These are phyloP conservation scores for Penicillium sp. DNA, from an alignment of 2,329 filamentous ascomycete species.

Conservation along the genomic window DNA sequence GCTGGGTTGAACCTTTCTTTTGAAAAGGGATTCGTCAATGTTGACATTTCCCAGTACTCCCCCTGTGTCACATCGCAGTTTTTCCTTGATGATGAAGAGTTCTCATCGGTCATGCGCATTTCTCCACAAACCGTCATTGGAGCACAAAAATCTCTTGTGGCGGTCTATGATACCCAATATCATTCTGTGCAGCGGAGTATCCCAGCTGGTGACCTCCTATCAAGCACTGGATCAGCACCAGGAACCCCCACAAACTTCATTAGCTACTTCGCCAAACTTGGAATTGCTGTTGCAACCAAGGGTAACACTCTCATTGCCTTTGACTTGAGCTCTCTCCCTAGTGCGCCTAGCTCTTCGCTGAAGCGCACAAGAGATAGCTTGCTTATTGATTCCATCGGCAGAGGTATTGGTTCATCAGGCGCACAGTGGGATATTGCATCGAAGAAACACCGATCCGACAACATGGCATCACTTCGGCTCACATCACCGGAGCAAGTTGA, in stretches of 20 bases:
- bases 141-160: constrained; percentile 43
- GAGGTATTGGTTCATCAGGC: constrained; percentile 39
- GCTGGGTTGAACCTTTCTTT: constrained; percentile 43
- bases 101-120: constrained; percentile 45
- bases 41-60: constrained; percentile 46
- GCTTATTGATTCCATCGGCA: constrained; percentile 45
- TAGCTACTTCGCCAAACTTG: constrained; percentile 46
- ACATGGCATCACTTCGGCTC: constrained; percentile 33
- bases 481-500: constrained; percentile 32
- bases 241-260: constrained; percentile 38
- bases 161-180: constrained; percentile 49
- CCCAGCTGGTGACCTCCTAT: constrained; percentile 32
- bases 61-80: constrained; percentile 41
- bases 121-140: constrained; percentile 45
- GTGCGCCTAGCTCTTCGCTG: constrained; percentile 29
- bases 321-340: constrained; percentile 40
- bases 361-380: constrained; percentile 43
- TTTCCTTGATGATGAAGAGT: constrained; percentile 37
- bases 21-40: constrained; percentile 40
- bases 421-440: constrained; percentile 30
- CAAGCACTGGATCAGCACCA: constrained; percentile 22
- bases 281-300: constrained; percentile 43
- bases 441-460: constrained; percentile 33
- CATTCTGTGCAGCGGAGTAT: constrained; percentile 47
- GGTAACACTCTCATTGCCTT: constrained; percentile 46